These are phyloP conservation scores for Boletus subparvulus DNA, from an alignment of 768 basidiomycete genomes.

Conservation along the genomic window DNA sequence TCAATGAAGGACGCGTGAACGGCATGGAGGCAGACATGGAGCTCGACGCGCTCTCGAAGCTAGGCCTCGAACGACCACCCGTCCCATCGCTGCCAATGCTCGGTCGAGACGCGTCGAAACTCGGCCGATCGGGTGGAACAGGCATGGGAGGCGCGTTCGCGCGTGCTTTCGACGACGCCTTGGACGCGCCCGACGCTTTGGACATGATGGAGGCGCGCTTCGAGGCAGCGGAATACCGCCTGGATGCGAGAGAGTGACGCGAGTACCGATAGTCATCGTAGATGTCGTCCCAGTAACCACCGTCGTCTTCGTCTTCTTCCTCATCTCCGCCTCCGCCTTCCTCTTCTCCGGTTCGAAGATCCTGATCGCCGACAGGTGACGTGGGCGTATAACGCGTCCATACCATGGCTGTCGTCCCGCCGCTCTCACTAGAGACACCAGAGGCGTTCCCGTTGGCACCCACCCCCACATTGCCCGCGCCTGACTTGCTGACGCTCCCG, in stretches of 20 bases:
- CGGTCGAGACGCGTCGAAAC: slow-evolving; percentile 14
- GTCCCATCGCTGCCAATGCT: slow-evolving; percentile 25
- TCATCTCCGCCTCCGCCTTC: slow-evolving; percentile 9
- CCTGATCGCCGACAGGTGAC: slow-evolving; percentile 14
- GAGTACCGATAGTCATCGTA: slow-evolving; percentile 83
- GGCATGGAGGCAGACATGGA: slow-evolving; percentile 15
- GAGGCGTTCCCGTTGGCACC: slow-evolving; percentile 4
- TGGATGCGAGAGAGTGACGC: slow-evolving; percentile 50
- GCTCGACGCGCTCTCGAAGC: slow-evolving; percentile 26
- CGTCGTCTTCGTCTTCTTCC: slow-evolving; percentile 31
- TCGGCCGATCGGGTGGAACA: slow-evolving; percentile 22
- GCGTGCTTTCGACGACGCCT: slow-evolving; percentile 25
- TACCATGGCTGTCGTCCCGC: slow-evolving; percentile 16
- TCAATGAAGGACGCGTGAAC: slow-evolving; percentile 20
- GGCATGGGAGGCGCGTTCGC: slow-evolving; percentile 29
- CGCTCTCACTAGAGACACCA: neutral
- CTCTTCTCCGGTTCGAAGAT: slow-evolving; percentile 4
- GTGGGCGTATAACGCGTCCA: slow-evolving; percentile 33
- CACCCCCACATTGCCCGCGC: slow-evolving; percentile 3
- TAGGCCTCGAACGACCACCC: slow-evolving; percentile 20
- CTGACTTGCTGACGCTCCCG: neutral
- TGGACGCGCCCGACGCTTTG: slow-evolving; percentile 24
- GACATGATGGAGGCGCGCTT: slow-evolving; percentile 17
- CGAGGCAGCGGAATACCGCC: slow-evolving; percentile 10
- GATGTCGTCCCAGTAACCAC: slow-evolving; percentile 69